Base-by-base conservation (phyloP, 768 basidiomycete genomes). In the Termitomyces eurrhizus region DNA sequence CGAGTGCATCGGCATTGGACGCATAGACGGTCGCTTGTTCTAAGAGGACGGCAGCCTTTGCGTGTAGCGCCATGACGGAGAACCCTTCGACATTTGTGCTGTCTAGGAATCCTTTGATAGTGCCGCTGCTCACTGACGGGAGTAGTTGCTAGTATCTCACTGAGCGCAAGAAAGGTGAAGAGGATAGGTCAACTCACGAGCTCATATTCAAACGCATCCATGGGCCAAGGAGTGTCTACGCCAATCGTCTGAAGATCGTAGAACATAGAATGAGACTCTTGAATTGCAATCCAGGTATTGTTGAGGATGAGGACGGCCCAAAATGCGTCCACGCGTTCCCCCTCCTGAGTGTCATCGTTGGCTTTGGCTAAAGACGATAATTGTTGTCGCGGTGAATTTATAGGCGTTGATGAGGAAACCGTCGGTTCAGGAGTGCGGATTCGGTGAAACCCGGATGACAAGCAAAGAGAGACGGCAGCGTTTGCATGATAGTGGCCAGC, bases 401-500 rank as follows among this genome's bases (percentile, higher is more conserved):
- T n/a, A 8, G 59, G 50, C 16, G 49, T 41, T 39, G 58, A 39
- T 0, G 45, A 11, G 16, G 56, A 4, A 8, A 46, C 7, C n/a
- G 52, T 9, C 21, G 39, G 21, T 42, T 62, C 49, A n/a, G 49
- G 53, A 11, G 65, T 64, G 32, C 67, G 64, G 33, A 75, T 70
- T 13, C 70, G 68, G 58, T 83, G 74, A 29, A 83, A 66, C 7
- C 68, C 70, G 24, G 75, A 63, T 60, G 76, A 72, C 35, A 76
- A 62, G 1, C 71, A 76, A 18, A 83, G 62, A 0, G 75, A 73
- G 54, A 78, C 74, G 8, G 83, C 79, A 0, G 82, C 75, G 60
- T 78, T 79, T 42, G 75, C 77, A 58, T 79, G 79, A 63, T 84
- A 85, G 48, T 74, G 75, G 1, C 82, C 86, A 74, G 62, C 65